Evolutionary conservation across 495 filamentous ascomycete species (phyloP).

Genomic region (Penicillium paxilli): DNA sequence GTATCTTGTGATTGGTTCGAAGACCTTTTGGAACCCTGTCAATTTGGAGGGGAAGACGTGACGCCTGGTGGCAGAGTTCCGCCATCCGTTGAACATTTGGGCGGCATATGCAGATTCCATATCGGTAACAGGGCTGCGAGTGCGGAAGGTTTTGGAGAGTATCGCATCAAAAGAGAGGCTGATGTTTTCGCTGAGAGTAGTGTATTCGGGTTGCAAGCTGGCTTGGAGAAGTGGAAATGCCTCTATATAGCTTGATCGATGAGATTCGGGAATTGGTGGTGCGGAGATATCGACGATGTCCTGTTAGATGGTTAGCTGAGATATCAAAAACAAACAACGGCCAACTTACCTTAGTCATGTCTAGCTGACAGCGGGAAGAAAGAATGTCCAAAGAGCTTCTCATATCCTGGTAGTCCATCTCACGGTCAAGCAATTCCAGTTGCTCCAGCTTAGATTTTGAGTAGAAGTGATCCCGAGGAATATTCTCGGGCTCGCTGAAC

Average conservation of each 20-base stretch:
- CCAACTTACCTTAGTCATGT: conserved; percentile 29
- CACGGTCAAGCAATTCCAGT: conserved; percentile 28
- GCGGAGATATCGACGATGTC: conserved; percentile 60
- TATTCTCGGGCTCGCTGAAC: conserved; percentile 1
- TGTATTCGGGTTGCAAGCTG: conserved; percentile 38
- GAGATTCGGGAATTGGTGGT: conserved; percentile 58
- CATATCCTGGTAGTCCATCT: conserved; percentile 33
- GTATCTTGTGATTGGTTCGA: conserved; percentile 37
- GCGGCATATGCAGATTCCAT: conserved; percentile 22
- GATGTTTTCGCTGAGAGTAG: conserved; percentile 33
- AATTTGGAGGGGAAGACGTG: conserved; percentile 12
- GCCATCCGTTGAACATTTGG: conserved; percentile 26
- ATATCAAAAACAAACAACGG: not conserved
- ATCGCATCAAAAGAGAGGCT: conserved; percentile 37
- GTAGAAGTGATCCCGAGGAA: conserved; percentile 6
- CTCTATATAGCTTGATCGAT: conserved; percentile 63
- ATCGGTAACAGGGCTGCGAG: conserved; percentile 27
- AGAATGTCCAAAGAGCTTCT: conserved; percentile 42
- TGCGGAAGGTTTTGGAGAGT: conserved; percentile 31
- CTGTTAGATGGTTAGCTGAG: conserved; percentile 31
- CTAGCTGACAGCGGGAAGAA: conserved; percentile 27
- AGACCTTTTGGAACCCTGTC: conserved; percentile 28
- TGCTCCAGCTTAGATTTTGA: conserved; percentile 22
- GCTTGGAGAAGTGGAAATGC: conserved; percentile 63
- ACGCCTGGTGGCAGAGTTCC: conserved; percentile 8